Conservation (phyloP, 192 early-diverging fungal species). For the Coemansia sp. region DNA sequence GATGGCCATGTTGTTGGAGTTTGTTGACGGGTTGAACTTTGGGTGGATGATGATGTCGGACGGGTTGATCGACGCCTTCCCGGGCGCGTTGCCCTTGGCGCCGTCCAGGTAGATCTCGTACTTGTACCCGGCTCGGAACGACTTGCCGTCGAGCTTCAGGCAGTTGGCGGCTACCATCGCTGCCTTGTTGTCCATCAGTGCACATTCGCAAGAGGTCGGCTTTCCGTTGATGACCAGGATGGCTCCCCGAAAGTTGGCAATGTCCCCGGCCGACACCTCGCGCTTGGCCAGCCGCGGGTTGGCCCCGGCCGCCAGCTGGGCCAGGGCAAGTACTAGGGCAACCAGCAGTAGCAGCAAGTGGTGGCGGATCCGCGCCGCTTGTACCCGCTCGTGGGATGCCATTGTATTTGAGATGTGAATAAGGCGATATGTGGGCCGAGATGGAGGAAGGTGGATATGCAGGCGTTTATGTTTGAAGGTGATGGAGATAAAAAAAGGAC, state of each 20-base stretch:
- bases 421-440: too few species aligned
- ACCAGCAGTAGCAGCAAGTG: background rate
- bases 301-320: background rate
- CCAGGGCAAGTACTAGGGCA: background rate
- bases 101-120: conserved; percentile 20
- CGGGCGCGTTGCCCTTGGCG: conserved; percentile 1
- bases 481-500: too few species aligned
- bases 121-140: background rate
- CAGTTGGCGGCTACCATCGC: conserved; percentile 27
- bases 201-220: conserved; percentile 20
- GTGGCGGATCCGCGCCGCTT: too few species aligned
- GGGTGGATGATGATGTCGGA: conserved; percentile 10
- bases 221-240: conserved; percentile 24
- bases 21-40: background rate
- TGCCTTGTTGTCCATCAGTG: conserved; percentile 20
- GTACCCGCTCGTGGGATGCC: background rate
- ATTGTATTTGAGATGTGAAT: background rate
- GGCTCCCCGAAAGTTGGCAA: conserved; percentile 20
- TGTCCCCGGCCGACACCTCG: background rate
- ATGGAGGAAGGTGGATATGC: background rate
- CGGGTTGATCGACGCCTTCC: background rate
- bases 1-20: conserved; percentile 23
- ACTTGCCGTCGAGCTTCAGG: background rate
- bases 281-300: background rate
- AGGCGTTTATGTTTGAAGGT: too few species aligned